phyloP scores from a whole-genome alignment of 768 basidiomycete genomes.

The Serendipita sp. region DNA sequence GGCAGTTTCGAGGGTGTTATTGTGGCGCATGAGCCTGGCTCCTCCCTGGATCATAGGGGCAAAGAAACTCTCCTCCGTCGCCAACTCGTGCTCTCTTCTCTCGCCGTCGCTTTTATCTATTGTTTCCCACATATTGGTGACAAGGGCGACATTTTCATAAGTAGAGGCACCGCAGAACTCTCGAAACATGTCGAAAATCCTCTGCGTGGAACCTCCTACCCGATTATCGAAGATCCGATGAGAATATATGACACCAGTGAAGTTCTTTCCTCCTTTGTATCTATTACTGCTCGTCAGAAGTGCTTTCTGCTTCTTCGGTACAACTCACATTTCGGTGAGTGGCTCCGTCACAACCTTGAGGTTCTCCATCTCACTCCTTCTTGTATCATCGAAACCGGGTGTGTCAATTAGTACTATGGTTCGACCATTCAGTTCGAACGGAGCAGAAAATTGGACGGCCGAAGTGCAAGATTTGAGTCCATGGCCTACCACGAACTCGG shows the following conservation, averaged over 20 bases:
- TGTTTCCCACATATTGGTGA: conserved; percentile 7
- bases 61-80: background rate
- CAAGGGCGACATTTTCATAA: background rate
- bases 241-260: background rate
- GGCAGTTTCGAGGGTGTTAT: too few relatives aligned
- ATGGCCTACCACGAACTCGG: conserved; percentile 10
- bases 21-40: background rate
- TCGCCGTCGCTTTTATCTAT: background rate
- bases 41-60: background rate
- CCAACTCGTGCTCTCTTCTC: too few relatives aligned
- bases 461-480: conserved; percentile 14
- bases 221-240: conserved; percentile 4
- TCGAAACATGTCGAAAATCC: background rate
- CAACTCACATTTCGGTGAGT: background rate
- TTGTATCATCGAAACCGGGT: conserved; percentile 15
- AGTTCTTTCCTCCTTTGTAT: background rate
- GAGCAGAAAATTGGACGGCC: conserved; percentile 8
- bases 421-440: conserved; percentile 11
- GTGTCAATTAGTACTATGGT: conserved; percentile 14
- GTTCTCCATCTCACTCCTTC: background rate
- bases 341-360: background rate
- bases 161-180: background rate
- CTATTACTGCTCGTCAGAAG: background rate
- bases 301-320: background rate
- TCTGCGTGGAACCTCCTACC: background rate